A percentile compares a stretch with the other conserved stretches of the same genome.
phyloP scores from a whole-genome alignment of 148 eudicot species.

The Arbutus unedo region DNA sequence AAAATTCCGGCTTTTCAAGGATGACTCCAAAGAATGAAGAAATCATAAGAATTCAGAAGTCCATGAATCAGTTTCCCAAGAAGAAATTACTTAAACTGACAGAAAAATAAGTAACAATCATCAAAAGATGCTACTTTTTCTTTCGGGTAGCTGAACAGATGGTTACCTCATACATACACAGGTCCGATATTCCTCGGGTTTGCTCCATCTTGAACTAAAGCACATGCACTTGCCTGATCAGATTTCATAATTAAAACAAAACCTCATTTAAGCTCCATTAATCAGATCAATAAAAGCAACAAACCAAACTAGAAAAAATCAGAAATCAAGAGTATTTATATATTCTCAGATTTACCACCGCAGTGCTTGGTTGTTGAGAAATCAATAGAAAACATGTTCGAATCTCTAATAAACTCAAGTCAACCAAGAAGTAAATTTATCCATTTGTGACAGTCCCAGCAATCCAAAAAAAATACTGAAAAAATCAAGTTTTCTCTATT shows the following conservation, averaged over 20 bases:
- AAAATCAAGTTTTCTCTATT: not conserved
- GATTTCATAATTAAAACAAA: slow-evolving; percentile 31
- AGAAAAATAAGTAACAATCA: not conserved
- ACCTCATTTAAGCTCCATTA: slow-evolving; percentile 35
- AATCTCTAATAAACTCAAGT: not conserved
- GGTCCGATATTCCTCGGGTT: slow-evolving; percentile 57
- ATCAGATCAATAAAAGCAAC: slow-evolving; percentile 20
- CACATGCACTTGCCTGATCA: slow-evolving; percentile 20
- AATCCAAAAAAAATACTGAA: not conserved
- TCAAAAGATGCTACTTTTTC: not conserved
- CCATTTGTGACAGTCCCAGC: not conserved
- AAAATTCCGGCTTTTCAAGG: not conserved
- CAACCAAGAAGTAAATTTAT: not conserved
- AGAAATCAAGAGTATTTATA: slow-evolving; percentile 6
- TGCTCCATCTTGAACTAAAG: slow-evolving; percentile 41
- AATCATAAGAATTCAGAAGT: not conserved
- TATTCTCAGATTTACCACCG: not conserved
- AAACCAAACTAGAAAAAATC: slow-evolving; percentile 15
- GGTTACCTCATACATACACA: slow-evolving; percentile 56
- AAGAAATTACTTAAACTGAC: not conserved
- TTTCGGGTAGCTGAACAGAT: not conserved
- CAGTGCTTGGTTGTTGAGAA: not conserved
- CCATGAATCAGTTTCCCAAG: not conserved
- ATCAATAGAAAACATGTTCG: not conserved
- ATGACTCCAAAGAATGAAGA: not conserved